Conservation (phyloP, 331 rosid genomes). For the Malus hybrid region DNA sequence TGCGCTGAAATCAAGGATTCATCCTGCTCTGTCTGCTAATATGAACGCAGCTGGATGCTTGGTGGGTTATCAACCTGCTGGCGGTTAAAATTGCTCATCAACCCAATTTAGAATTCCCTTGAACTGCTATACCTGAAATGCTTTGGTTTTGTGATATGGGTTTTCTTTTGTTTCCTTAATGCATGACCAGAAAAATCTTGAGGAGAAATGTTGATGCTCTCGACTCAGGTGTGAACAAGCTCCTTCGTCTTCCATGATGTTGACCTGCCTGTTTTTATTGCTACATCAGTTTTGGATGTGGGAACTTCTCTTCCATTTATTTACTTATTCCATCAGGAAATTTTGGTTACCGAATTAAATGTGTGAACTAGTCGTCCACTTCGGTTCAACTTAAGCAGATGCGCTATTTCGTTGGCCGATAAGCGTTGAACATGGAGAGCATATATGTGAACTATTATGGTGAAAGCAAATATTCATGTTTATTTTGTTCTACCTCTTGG, state of each 20-base stretch:
- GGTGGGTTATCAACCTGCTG: background rate
- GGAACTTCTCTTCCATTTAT: too few species aligned
- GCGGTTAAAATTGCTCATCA: background rate
- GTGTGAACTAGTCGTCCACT: background rate
- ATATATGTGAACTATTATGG: background rate
- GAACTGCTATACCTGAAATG: background rate
- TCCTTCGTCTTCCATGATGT: conserved; percentile 55
- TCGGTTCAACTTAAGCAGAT: background rate
- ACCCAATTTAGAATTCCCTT: background rate
- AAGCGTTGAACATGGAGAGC: background rate
- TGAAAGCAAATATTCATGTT: background rate
- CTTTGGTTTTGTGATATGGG: background rate
- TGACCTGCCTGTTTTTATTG: background rate
- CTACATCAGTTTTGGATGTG: too few species aligned
- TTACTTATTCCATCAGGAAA: too few species aligned
- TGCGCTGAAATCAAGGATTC: background rate
- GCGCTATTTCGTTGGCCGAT: background rate
- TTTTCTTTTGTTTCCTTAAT: conserved; percentile 40
- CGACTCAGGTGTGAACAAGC: conserved; percentile 71
- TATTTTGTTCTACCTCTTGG: background rate
- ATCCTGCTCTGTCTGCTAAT: background rate
- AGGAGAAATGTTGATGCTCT: conserved; percentile 70
- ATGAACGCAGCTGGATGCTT: background rate
- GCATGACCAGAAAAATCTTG: conserved; percentile 46
- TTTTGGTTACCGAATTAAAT: background rate